Evolutionary conservation across 768 basidiomycete genomes (phyloP).

Genomic region (Tulasnella sp.): DNA sequence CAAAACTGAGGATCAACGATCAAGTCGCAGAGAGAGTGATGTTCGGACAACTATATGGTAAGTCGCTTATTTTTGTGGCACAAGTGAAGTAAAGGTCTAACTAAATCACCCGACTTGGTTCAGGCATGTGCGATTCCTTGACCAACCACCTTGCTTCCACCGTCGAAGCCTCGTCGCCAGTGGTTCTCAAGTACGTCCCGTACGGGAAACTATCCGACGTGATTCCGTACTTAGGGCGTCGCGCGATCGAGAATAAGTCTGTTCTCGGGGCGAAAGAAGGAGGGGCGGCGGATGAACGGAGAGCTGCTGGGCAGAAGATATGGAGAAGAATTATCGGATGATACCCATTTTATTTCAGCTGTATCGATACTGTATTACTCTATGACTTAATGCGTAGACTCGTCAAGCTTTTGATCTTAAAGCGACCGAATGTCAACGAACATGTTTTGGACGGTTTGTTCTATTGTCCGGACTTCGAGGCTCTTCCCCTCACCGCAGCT

Average conservation of each 20-base stretch:
- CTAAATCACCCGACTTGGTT: conserved; percentile 10
- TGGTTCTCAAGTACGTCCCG: conserved; percentile 69
- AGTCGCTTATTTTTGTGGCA: conserved; percentile 37
- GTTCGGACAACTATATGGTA: conserved; percentile 85
- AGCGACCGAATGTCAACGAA: no score
- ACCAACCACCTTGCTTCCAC: conserved; percentile 68
- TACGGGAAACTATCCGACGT: conserved; percentile 1
- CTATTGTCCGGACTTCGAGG: neutral
- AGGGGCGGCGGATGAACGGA: conserved; percentile 64
- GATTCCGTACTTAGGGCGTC: conserved; percentile 85
- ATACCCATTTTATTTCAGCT: neutral
- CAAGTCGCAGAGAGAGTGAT: conserved; percentile 67
- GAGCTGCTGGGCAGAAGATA: conserved; percentile 59
- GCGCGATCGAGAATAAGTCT: conserved; percentile 93
- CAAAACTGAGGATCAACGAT: conserved; percentile 49
- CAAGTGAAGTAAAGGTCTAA: neutral
- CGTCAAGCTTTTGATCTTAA: neutral
- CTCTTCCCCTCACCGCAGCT: neutral
- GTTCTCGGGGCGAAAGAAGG: conserved; percentile 63
- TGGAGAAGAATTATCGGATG: conserved; percentile 48
- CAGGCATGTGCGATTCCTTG: conserved; percentile 86
- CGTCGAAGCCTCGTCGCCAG: conserved; percentile 59
- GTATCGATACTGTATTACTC: neutral
- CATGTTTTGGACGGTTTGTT: neutral
- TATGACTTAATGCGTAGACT: neutral